phyloP scores from a whole-genome alignment of 2,329 filamentous ascomycete genomes.

The Alternaria triticimaculans region DNA sequence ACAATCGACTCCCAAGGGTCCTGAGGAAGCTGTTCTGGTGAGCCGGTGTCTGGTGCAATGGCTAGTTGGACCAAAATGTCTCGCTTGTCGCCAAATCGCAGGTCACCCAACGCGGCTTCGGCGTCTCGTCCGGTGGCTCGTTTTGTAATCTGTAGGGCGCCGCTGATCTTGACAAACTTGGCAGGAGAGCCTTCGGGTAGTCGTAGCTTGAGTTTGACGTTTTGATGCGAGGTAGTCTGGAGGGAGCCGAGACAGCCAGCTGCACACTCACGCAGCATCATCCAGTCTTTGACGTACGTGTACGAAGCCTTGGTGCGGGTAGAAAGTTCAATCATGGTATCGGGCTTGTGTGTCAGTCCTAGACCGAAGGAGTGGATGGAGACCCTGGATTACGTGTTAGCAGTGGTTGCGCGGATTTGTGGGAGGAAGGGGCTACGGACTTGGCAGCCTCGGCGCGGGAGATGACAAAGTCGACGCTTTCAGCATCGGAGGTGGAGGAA shows the following conservation, averaged over 20 bases:
- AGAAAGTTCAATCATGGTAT: conserved; percentile 98
- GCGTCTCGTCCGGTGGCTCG: conserved; percentile 93
- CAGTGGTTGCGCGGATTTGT: background rate
- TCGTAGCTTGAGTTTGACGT: conserved; percentile 92
- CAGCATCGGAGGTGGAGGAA: conserved; percentile 89
- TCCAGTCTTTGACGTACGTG: conserved; percentile 99
- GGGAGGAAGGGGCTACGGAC: conserved; percentile 58
- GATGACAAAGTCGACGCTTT: conserved; percentile 97
- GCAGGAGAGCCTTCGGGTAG: conserved; percentile 95
- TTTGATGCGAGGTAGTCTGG: conserved; percentile 96
- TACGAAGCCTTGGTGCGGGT: conserved; percentile 96
- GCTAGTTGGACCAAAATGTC: conserved; percentile 78
- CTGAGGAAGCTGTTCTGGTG: conserved; percentile 84
- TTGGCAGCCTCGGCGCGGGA: conserved; percentile 96
- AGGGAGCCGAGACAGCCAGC: conserved; percentile 91
- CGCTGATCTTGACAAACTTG: conserved; percentile 98
- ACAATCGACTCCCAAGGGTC: conserved; percentile 98
- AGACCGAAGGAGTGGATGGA: conserved; percentile 96
- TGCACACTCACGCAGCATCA: conserved; percentile 97
- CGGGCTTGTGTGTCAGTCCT: conserved; percentile 95
- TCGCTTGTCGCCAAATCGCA: conserved; percentile 93
- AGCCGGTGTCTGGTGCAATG: conserved; percentile 83
- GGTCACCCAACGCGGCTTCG: conserved; percentile 87
- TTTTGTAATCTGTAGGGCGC: conserved; percentile 94
- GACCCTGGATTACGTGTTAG: conserved; percentile 64